phyloP scores from a whole-genome alignment of 2,329 filamentous ascomycete genomes.

The Talaromyces sp. region DNA sequence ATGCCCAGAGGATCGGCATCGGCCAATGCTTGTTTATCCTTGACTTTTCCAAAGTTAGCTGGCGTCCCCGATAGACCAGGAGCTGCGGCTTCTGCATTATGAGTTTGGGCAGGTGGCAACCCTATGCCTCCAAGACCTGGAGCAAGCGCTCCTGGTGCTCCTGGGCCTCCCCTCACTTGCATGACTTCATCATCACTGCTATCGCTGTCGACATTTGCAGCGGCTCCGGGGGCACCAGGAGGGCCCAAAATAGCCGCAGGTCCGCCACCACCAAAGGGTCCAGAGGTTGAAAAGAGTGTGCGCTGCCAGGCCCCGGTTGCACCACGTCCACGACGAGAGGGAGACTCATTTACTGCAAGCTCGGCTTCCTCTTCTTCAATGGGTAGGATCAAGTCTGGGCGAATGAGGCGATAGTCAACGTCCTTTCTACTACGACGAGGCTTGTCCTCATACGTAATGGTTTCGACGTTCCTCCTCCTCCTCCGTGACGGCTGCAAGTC shows the following conservation, averaged over 20 bases:
- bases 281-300: slow-evolving; percentile 80
- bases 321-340: slow-evolving; percentile 62
- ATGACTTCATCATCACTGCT: slow-evolving; percentile 90
- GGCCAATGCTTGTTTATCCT: slow-evolving; percentile 83
- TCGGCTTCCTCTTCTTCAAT: slow-evolving; percentile 71
- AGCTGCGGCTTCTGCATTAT: slow-evolving; percentile 52
- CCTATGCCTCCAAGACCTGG: slow-evolving; percentile 50
- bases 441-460: slow-evolving; percentile 37
- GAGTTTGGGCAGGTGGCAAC: slow-evolving; percentile 50
- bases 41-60: slow-evolving; percentile 86
- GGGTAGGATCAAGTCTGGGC: slow-evolving; percentile 64
- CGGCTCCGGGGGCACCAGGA: slow-evolving; percentile 62
- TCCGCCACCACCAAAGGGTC: slow-evolving; percentile 83
- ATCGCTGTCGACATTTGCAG: slow-evolving; percentile 81
- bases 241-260: slow-evolving; percentile 66
- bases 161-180: slow-evolving; percentile 48
- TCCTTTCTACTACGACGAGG: slow-evolving; percentile 56
- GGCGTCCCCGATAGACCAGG: slow-evolving; percentile 57
- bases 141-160: slow-evolving; percentile 59
- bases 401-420: slow-evolving; percentile 82
- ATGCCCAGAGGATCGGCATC: slow-evolving; percentile 94
- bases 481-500: slow-evolving; percentile 46
- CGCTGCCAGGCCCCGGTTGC: slow-evolving; percentile 63
- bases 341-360: slow-evolving; percentile 54
- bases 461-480: slow-evolving; percentile 24